Evolutionary conservation across 768 basidiomycete genomes (phyloP).

Genomic region (Sistotremastrum suecicum): DNA sequence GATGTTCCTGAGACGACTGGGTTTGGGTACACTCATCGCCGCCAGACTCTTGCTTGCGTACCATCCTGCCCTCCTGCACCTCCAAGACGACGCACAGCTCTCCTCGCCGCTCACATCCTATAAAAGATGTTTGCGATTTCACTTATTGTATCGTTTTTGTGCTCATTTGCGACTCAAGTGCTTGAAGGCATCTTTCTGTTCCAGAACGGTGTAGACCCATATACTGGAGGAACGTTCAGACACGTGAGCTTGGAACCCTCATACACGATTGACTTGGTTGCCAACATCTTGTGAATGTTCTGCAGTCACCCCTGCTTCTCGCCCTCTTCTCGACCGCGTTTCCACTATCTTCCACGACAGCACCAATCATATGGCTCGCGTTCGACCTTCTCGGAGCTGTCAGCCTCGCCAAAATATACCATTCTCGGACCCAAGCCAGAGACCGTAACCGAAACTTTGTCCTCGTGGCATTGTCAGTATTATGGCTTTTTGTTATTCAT

Average conservation of each 20-base stretch:
- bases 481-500: neutral
- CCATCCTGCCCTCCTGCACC: constrained; percentile 30
- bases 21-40: constrained; percentile 21
- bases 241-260: constrained; percentile 41
- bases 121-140: constrained; percentile 43
- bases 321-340: constrained; percentile 60
- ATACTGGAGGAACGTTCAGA: constrained; percentile 72
- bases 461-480: constrained; percentile 53
- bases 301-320: constrained; percentile 73
- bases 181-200: constrained; percentile 82
- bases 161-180: constrained; percentile 33
- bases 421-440: constrained; percentile 36
- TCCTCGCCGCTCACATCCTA: constrained; percentile 74
- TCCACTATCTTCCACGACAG: constrained; percentile 32
- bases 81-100: constrained; percentile 63
- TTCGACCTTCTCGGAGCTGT: constrained; percentile 56
- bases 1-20: no score
- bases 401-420: constrained; percentile 56
- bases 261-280: neutral
- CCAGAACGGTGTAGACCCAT: constrained; percentile 67
- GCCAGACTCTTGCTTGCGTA: constrained; percentile 39
- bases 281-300: neutral
- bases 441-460: constrained; percentile 40
- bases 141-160: neutral
- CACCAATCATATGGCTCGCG: constrained; percentile 55